Base-by-base conservation (phyloP, 805 yeast species). In the Wickerhamiella bombiphila region DNA sequence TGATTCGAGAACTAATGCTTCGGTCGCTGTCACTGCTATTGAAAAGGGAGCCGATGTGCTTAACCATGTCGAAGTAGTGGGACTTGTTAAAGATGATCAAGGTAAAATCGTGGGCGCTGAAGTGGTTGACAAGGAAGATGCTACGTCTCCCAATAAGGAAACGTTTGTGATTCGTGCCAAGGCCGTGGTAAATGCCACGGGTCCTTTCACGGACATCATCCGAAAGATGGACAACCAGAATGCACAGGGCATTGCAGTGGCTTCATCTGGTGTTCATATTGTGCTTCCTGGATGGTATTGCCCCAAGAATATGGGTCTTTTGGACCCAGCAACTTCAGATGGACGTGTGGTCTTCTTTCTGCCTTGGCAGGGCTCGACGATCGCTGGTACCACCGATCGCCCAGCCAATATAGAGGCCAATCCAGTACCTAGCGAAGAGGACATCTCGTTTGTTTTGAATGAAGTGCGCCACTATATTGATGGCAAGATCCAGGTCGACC, bases 341-440 rank as follows among this genome's bases (percentile, higher is more conserved):
- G 96, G 96, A 41, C 75, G 97, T 61, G 96, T 86, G 37, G 80
- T 88, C 80, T 86, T 86, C 64, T 86, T 88, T 66, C 67, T 86
- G 58, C 97, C 97, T 50, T 86, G 96, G 96, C 95, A 85, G 65
- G 94, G 95, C 4, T 80, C 85, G 58, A 93, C 86, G 24, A 68
- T 86, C 47, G 95, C 94, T 41, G 97, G 97, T 57, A 86, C 97
- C 43, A 86, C 97, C 39, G 97, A 86, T 63, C 78, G 82, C 37
- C 93, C 95, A 32, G 49, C 59, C 42, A 49, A 46, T 15, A 52
- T 63, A 37, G 57, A 53, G 37, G 45, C 51, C 36, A 60, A 61
- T 49, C 96, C 96, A 40, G 69, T 74, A 36, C 94, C 97, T 21
- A 66, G 76, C 31, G 95, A 86, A 60, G 79, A 75, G 44, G 96